Evolutionary conservation across 164 flowering plant species (phyloP).

Genomic region (Piper longum): DNA sequence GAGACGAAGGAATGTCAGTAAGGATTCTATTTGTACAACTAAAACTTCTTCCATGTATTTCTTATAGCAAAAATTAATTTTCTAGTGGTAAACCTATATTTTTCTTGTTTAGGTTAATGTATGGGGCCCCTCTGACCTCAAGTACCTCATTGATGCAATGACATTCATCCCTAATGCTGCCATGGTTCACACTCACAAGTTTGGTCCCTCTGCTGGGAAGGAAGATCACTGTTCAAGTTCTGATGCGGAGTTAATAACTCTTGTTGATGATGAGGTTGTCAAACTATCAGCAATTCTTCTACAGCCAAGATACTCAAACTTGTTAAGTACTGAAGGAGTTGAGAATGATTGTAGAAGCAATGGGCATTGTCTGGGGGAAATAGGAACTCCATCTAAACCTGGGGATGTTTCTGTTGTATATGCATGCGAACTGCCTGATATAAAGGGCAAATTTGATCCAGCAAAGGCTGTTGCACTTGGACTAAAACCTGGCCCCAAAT

Average conservation of each 20-base stretch:
- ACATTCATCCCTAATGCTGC: conserved; percentile 86
- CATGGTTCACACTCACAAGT: conserved; percentile 75
- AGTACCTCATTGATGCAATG: conserved; percentile 80
- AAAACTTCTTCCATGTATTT: background rate
- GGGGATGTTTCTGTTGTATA: conserved; percentile 83
- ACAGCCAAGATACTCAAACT: conserved; percentile 24
- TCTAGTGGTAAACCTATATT: conserved; percentile 2
- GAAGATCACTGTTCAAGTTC: conserved; percentile 10
- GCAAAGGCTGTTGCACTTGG: conserved; percentile 79
- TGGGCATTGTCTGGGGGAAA: conserved; percentile 2
- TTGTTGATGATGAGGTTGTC: conserved; percentile 70
- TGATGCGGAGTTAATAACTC: conserved; percentile 39
- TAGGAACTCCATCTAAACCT: conserved; percentile 25
- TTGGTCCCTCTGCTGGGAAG: conserved; percentile 37
- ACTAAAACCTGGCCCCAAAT: conserved; percentile 75
- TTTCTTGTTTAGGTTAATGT: conserved; percentile 55
- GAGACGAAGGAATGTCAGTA: conserved; percentile 89
- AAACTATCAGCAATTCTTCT: conserved; percentile 79
- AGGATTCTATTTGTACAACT: conserved; percentile 18
- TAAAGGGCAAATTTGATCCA: conserved; percentile 81
- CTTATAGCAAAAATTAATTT: background rate
- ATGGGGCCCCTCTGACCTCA: conserved; percentile 95
- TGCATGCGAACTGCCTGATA: conserved; percentile 82
- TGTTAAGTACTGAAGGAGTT: background rate
- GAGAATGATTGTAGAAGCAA: background rate